Percentiles rank a stretch among this genome's conserved stretches.
These are phyloP conservation scores for Theileria orientalis DNA, from an alignment of 169 alveolate species.

Conservation along the genomic window DNA sequence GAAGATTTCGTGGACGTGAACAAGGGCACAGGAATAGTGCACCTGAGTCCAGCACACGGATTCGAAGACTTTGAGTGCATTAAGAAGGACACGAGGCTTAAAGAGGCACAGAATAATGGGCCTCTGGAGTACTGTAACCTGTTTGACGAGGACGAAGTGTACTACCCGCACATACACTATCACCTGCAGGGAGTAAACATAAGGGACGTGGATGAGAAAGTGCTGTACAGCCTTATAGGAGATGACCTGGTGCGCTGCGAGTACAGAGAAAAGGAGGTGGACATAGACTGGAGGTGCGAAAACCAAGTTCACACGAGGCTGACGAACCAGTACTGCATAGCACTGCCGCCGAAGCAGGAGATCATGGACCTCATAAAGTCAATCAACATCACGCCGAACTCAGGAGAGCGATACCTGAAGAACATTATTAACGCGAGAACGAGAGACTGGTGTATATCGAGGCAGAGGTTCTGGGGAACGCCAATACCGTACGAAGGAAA, in stretches of 20 bases:
- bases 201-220: constrained; percentile 21
- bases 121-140: constrained; percentile 28
- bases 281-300: constrained; percentile 53
- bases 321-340: constrained; percentile 55
- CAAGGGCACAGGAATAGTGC: constrained; percentile 58
- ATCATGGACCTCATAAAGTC: constrained; percentile 34
- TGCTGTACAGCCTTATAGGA: constrained; percentile 20
- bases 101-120: neutral
- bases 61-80: constrained; percentile 40
- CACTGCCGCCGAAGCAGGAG: constrained; percentile 19
- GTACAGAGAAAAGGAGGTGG: constrained; percentile 23
- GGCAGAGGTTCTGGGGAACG: constrained; percentile 84
- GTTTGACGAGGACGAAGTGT: constrained; percentile 52
- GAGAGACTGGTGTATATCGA: constrained; percentile 81
- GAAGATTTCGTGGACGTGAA: constrained; percentile 10
- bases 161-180: constrained; percentile 32
- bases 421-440: constrained; percentile 56
- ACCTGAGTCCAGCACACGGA: constrained; percentile 62
- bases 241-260: constrained; percentile 19
- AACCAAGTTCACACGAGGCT: constrained; percentile 45
- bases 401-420: constrained; percentile 49
- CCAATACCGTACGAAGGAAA: constrained; percentile 50
- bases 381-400: constrained; percentile 54
- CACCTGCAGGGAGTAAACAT: constrained; percentile 34
- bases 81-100: neutral